Percentiles rank a stretch among this genome's conserved stretches.
phyloP scores from a whole-genome alignment of 2,329 filamentous ascomycete genomes.

The Penicillium digitatum region DNA sequence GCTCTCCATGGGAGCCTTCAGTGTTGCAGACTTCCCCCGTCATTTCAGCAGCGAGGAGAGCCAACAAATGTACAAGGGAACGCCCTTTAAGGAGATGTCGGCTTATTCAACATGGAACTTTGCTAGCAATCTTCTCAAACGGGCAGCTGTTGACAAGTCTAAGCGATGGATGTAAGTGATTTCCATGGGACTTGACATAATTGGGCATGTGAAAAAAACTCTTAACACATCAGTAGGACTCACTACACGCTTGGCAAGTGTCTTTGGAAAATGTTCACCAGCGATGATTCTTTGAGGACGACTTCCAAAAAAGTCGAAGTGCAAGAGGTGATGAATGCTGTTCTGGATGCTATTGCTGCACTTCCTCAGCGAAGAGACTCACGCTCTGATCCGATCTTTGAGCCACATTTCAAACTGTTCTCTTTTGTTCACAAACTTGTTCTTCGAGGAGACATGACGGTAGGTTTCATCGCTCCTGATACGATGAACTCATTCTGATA shows the following conservation, averaged over 20 bases:
- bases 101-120: conserved; percentile 62
- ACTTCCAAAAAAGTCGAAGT: conserved; percentile 34
- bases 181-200: not conserved
- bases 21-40: conserved; percentile 57
- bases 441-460: conserved; percentile 44
- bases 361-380: conserved; percentile 59
- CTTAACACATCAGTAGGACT: conserved; percentile 43
- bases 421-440: conserved; percentile 80
- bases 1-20: conserved; percentile 64
- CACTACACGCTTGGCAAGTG: conserved; percentile 69
- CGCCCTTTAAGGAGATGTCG: conserved; percentile 56
- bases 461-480: conserved; percentile 29
- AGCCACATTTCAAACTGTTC: conserved; percentile 89
- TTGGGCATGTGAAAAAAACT: not conserved
- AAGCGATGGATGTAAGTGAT: conserved; percentile 59
- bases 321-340: conserved; percentile 53
- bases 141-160: conserved; percentile 56
- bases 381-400: conserved; percentile 70
- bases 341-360: conserved; percentile 58
- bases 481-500: conserved; percentile 20
- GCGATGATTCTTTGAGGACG: conserved; percentile 41
- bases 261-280: conserved; percentile 65
- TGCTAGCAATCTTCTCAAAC: conserved; percentile 57
- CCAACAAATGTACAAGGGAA: conserved; percentile 54
- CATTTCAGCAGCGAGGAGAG: conserved; percentile 55